phyloP scores from a whole-genome alignment of 2,329 filamentous ascomycete species.

The Penicillium sp. region DNA sequence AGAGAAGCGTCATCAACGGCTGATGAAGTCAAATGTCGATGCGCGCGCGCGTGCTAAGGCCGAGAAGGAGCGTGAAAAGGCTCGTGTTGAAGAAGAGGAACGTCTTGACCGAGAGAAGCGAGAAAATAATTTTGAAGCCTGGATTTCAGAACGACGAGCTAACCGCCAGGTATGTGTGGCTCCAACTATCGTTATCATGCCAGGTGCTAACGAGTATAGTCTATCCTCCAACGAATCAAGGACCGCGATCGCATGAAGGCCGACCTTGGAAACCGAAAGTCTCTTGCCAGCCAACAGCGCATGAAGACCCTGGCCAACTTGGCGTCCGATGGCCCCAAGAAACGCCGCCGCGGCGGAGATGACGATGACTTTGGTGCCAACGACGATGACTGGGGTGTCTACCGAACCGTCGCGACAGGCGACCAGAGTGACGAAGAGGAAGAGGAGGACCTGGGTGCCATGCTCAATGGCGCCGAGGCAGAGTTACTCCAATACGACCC shows the following conservation, averaged over 20 bases:
- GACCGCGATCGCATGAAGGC: conserved; percentile 90
- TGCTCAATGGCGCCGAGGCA: conserved; percentile 74
- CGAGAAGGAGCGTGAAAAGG: conserved; percentile 92
- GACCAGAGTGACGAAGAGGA: conserved; percentile 81
- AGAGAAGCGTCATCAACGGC: conserved; percentile 85
- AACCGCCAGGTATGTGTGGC: conserved; percentile 56
- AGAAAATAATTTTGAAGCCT: conserved; percentile 78
- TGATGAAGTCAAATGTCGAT: conserved; percentile 94
- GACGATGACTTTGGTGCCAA: conserved; percentile 97
- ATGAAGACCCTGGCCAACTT: conserved; percentile 99
- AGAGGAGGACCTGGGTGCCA: conserved; percentile 78
- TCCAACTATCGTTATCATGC: not conserved
- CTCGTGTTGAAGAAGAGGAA: conserved; percentile 77
- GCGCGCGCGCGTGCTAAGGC: conserved; percentile 90
- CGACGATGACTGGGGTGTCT: conserved; percentile 97
- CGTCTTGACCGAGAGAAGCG: conserved; percentile 80
- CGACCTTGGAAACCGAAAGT: conserved; percentile 94
- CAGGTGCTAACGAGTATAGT: conserved; percentile 40
- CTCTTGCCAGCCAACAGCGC: conserved; percentile 89
- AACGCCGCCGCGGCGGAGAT: conserved; percentile 84
- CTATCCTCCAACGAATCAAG: conserved; percentile 79
- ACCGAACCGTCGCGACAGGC: conserved; percentile 85
- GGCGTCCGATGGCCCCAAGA: conserved; percentile 80
- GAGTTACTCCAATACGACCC: conserved; percentile 86
- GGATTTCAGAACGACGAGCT: conserved; percentile 79